Base-by-base conservation (phyloP, 2,329 filamentous ascomycete genomes). In the Xylaria digitata region DNA sequence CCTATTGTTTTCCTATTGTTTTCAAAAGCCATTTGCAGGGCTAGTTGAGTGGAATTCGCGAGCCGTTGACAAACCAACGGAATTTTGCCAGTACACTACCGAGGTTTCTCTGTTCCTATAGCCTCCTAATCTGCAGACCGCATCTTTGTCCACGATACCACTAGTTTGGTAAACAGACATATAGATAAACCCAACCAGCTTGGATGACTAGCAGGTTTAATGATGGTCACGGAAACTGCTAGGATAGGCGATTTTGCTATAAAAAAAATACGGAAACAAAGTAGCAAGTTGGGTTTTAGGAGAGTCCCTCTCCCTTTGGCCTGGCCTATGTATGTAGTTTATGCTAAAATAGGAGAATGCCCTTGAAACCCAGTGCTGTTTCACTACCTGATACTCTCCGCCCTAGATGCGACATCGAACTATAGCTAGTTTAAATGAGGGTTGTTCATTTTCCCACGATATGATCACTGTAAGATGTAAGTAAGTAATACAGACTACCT, bases 161-260 rank as follows among this genome's bases (percentile, higher is more conserved):
- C 19, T 43, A 32, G 13, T 13, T 34, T 57, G 43, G 52, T 53
- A 40, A 45, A 55, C 5, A 21, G 45, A 56, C 8, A 30, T 34
- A 56, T 64, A 50, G 60, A 64, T 53, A 61, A 57, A 34, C 49
- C 13, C 13, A 37, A 11, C 60, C 52, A 37, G 45, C 40, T 64
- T 64, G 61, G 56, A 64, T 57, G 54, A 19, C 32, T 45, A 23
- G 43, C 45, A 37, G 30, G 49, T 52, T 55, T 54, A 46, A 46
- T 42, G 13, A 26, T 53, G 23, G 42, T 9, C 37, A 45, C 1
- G 21, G 26, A 30, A 57, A 53, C 30, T 52, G 30, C 40, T 15
- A 64, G 50, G 61, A 63, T 67, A 64, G 37, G 61, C 6, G 30
- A 54, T 52, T 19, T 37, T 49, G 52, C 45, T n/a, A 37, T n/a